Base-by-base conservation (phyloP, 1,284 basidiomycete genomes). In the Tilletiopsis washingtonensis region DNA sequence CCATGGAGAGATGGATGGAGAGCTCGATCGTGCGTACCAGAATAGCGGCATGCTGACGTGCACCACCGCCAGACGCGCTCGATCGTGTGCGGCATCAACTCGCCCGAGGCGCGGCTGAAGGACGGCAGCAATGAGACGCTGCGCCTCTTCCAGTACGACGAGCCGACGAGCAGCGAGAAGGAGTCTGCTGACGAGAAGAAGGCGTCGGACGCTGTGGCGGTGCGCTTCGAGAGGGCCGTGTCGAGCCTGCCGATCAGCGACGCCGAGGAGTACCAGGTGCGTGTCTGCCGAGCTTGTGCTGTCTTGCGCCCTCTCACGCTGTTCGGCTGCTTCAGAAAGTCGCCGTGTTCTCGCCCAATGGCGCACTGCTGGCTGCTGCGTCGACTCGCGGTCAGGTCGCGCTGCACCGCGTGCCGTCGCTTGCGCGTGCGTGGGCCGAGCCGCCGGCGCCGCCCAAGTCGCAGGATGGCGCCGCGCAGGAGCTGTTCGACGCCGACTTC, bases 401-500 rank as follows among this genome's bases (percentile, higher is more conserved):
- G 17, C 54, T 72, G 19, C 68, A 67, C 46, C 50, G 57, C 42
- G 69, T 56, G 26, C 69, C 69, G 1, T 52, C 60, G 3, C 53
- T 70, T 14, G 49, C 57, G 15, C 51, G 52, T 6, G 47, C 65
- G 20, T 68, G 65, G 59, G 34, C 45, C 9, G 49, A 60, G 5
- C 17, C 39, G 32, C 32, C 3, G 49, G 54, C 32, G 12, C 32
- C 37, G 19, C 7, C 37, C 2, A 17, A 34, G 3, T 34, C 32
- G n/a, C n/a, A n/a, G n/a, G n/a, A n/a, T n/a, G n/a, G n/a, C n/a
- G n/a, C n/a, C 12, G 36, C 17, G 7, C 43, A 62, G 39, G 69
- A 70, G 37, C 53, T 71, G 39, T 67, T 67, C 45, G 67, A 67
- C 44, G 59, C 57, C 29, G 68, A 69, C 56, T 71, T 71, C 42